A percentile compares a stretch with the other conserved stretches of the same genome.
Evolutionary conservation across 2,329 filamentous ascomycete genomes (phyloP).

Genomic region (Penicillium oxalicum): DNA sequence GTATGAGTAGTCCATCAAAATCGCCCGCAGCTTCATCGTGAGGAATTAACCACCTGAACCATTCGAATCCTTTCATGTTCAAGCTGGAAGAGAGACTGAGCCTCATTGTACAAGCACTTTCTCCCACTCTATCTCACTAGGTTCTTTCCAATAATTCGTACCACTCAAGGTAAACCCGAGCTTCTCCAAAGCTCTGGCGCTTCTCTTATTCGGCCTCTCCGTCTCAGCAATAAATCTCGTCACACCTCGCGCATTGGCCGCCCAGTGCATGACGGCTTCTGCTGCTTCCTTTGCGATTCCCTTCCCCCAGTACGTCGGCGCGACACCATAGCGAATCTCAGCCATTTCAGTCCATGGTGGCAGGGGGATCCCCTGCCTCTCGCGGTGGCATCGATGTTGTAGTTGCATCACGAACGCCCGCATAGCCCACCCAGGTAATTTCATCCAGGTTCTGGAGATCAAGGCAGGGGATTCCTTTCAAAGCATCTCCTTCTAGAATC

Average conservation of each 20-base stretch:
- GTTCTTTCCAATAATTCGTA: conserved; percentile 22
- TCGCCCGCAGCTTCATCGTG: too few relatives aligned
- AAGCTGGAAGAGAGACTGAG: too few relatives aligned
- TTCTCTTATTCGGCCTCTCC: conserved; percentile 19
- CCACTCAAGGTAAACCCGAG: conserved; percentile 18
- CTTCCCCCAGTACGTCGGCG: conserved; percentile 18
- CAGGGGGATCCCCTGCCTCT: conserved; percentile 8
- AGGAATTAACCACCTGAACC: too few relatives aligned
- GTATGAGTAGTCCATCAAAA: too few relatives aligned
- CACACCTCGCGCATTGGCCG: conserved; percentile 14
- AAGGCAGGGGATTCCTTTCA: neutral
- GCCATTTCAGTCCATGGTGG: conserved; percentile 24
- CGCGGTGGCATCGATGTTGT: conserved; percentile 15
- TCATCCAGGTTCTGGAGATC: conserved; percentile 2
- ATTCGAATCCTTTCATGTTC: too few relatives aligned
- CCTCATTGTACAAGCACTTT: neutral
- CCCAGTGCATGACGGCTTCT: conserved; percentile 20
- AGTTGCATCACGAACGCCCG: conserved; percentile 18
- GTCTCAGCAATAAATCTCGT: conserved; percentile 23
- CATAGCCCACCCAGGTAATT: conserved; percentile 17
- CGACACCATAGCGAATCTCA: conserved; percentile 23
- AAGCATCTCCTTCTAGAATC: conserved; percentile 2
- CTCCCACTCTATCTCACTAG: conserved; percentile 16
- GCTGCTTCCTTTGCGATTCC: conserved; percentile 21
- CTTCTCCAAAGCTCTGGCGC: conserved; percentile 19